Evolutionary conservation across 345 rosid species (phyloP).

Genomic region (Trapa incisa): DNA sequence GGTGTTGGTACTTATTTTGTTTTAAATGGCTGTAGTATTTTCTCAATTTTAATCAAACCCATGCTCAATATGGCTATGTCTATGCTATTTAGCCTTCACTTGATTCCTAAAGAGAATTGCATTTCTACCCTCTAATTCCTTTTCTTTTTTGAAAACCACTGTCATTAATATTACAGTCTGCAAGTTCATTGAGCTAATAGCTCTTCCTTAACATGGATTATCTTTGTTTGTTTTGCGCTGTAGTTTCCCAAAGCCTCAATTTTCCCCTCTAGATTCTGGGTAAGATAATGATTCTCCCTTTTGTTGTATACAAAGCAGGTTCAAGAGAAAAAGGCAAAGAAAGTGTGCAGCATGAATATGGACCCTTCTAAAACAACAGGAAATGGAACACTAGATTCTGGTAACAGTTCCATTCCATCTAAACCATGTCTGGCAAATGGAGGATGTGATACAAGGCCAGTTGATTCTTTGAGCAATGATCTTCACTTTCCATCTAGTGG

Average conservation of each 20-base stretch:
- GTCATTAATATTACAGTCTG: neutral
- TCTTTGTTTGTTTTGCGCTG: neutral
- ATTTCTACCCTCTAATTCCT: neutral
- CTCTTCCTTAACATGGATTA: neutral
- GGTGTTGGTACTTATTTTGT: neutral
- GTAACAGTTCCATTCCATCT: constrained; percentile 30
- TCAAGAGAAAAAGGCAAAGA: constrained; percentile 90
- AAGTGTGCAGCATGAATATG: constrained; percentile 68
- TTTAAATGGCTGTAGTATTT: neutral
- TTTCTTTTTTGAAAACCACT: neutral
- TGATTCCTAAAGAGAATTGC: neutral
- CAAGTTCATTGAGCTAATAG: neutral
- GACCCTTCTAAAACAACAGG: constrained; percentile 38
- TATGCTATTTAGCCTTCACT: too few relatives aligned
- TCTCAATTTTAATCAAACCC: neutral
- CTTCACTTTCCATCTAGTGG: constrained; percentile 51
- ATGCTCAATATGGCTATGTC: too few relatives aligned
- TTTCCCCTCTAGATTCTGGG: neutral
- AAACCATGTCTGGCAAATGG: constrained; percentile 42
- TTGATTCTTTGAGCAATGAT: constrained; percentile 29
- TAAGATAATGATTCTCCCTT: neutral
- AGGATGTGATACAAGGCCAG: constrained; percentile 27
- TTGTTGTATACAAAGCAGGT: constrained; percentile 34
- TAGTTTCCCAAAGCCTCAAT: neutral
- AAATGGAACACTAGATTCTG: constrained; percentile 28